A percentile compares a stretch with the other conserved stretches of the same genome.
Conservation (phyloP, 1,139 yeast species). For the Candida gigantensis region DNA sequence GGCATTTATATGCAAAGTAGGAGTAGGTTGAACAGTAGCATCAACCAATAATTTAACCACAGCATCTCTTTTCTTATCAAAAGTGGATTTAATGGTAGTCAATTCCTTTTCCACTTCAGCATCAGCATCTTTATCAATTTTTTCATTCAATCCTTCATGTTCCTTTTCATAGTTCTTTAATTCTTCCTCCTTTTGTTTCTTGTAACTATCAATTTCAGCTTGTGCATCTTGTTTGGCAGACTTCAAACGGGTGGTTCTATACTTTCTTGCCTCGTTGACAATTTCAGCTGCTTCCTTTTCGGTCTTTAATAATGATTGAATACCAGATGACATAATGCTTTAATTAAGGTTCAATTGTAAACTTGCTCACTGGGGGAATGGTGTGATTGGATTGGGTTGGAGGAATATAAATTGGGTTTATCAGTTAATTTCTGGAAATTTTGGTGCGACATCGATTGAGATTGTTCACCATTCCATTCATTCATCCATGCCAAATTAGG, state of each 20-base stretch:
- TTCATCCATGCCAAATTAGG: too few relatives aligned
- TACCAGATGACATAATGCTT: conserved; percentile 34
- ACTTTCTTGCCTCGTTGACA: conserved; percentile 85
- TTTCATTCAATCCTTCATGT: conserved; percentile 66
- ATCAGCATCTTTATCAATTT: conserved; percentile 74
- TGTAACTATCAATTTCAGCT: conserved; percentile 83
- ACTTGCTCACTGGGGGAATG: too few relatives aligned
- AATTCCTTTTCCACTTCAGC: conserved; percentile 60
- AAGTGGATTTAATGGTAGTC: conserved; percentile 61
- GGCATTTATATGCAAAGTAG: conserved; percentile 83
- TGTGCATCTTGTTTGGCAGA: conserved; percentile 95
- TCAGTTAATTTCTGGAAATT: conserved; percentile 60
- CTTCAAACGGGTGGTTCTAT: conserved; percentile 85
- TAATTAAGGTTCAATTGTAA: too few relatives aligned
- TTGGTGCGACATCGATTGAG: conserved; percentile 1
- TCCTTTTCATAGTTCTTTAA: conserved; percentile 69
- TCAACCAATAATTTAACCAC: conserved; percentile 79
- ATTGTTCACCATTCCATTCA: too few relatives aligned
- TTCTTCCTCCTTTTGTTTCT: conserved; percentile 80
- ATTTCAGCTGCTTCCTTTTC: conserved; percentile 96
- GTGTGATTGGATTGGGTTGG: neutral
- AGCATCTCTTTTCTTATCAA: conserved; percentile 58
- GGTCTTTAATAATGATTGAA: conserved; percentile 56
- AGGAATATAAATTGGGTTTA: conserved; percentile 1
- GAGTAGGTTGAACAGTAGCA: conserved; percentile 77